Percentiles rank a stretch among this genome's conserved stretches.
phyloP scores from a whole-genome alignment of 129 eudicot species.

The Flaveria robusta region DNA sequence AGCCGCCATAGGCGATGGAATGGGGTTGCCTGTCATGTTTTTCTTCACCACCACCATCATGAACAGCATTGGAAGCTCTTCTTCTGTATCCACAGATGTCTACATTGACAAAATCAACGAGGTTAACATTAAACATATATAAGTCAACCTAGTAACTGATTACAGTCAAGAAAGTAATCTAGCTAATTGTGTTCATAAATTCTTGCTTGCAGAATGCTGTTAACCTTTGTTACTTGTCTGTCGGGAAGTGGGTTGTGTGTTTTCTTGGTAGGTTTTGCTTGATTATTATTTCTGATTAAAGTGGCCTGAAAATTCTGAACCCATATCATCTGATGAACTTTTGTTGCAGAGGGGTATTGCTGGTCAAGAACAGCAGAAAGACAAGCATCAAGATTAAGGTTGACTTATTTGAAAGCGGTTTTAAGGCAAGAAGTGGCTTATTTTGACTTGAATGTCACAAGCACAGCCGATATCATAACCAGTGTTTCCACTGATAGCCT shows the following conservation, averaged over 20 bases:
- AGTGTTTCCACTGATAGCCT: conserved; percentile 56
- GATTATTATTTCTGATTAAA: neutral
- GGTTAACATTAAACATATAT: conserved; percentile 30
- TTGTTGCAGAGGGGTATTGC: conserved; percentile 50
- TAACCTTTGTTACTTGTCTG: conserved; percentile 49
- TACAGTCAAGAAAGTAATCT: neutral
- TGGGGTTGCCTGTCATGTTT: conserved; percentile 54
- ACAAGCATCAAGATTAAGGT: conserved; percentile 53
- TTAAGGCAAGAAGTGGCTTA: conserved; percentile 60
- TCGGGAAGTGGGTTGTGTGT: conserved; percentile 48
- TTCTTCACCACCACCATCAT: neutral
- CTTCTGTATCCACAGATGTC: conserved; percentile 14
- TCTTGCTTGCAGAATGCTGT: conserved; percentile 45
- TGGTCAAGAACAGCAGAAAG: conserved; percentile 60
- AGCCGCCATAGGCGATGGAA: conserved; percentile 69
- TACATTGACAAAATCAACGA: conserved; percentile 46
- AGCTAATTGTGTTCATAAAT: neutral
- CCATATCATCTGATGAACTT: neutral
- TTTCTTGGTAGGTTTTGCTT: conserved; percentile 47
- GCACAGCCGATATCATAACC: conserved; percentile 44
- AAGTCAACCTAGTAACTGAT: neutral
- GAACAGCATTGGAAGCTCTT: conserved; percentile 45
- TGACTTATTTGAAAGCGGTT: conserved; percentile 51
- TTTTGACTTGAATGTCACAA: conserved; percentile 46
- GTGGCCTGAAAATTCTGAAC: neutral